Evolutionary conservation across 257 asterid genomes (phyloP), one percentile per base, ranked within the genome.

Genomic region (Cruciata laevipes): DNA sequence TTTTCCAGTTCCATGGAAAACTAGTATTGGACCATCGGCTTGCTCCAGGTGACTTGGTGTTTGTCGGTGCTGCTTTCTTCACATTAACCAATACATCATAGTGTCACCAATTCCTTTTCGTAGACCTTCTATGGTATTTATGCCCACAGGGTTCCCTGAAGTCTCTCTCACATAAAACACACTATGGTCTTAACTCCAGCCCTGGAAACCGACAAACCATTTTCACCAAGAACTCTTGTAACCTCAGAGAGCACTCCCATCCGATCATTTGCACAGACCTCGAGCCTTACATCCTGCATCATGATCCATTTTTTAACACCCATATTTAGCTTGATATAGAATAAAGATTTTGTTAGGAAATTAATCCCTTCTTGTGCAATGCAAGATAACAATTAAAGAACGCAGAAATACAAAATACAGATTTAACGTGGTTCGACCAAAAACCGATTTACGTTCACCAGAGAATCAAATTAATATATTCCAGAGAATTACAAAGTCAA

Each of bases 241-340:
- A 88, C 97, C 71, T 93, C 95, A 1, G 96, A 90, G 59, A 93
- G 91, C 60, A 93, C 78, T 5, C 97, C 99, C n/a, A 93, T 92
- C 30, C 97, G 83, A 77, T 93, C 99, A 82, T 90, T 90, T 47
- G 99, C 97, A 24, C 99, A 82, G 52, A 93, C 81, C 76, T 93
- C 97, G 74, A 90, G 77, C 77, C 95, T 86, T 64, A 88, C 78
- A 23, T 96, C 99, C 96, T 93, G 83, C 68, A 62, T 70, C 14
- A 47, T 27, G n/a, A n/a, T n/a, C n/a, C n/a, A n/a, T n/a, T n/a
- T n/a, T n/a, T n/a, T n/a, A 33, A 61, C 56, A 66, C 67, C 14
- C 42, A 73, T 27, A 51, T n/a, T 37, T n/a, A n/a, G n/a, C n/a
- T n/a, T n/a, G n/a, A n/a, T n/a, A n/a, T n/a, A n/a, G n/a, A n/a